Base-by-base conservation (phyloP, 2,329 filamentous ascomycete species). In the Fusarium odoratissimum region DNA sequence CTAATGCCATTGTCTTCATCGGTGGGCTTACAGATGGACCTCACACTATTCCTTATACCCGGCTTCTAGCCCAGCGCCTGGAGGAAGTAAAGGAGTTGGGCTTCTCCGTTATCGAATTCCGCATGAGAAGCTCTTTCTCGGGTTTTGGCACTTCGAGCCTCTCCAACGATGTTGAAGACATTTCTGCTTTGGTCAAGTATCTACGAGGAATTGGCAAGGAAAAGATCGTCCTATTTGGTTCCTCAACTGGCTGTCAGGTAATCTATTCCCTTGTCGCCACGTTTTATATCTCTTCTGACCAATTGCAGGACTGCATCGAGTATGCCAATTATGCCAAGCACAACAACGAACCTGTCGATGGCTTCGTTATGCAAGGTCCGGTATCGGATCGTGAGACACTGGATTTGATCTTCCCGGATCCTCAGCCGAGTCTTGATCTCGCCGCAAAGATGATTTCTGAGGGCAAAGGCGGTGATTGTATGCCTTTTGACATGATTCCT, bases 341-440 rank as follows among this genome's bases (percentile, higher is more conserved):
- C 40, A 76, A 77, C 10, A 81, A 82, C 44, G 82, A 88, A 17
- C 87, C 89, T 0, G 83, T 97, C 4, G 90, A 96, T 67, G 95
- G 92, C 40, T 91, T 91, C 54, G 92, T 97, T 48, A 83, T 97
- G 60, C 95, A 97, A 80, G 94, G 92, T 0, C 91, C 93, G 0
- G 91, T 95, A 7, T 93, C 90, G 3, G 94, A 97, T 80, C 87
- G 94, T 35, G 92, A 97, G 79, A 88, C 87, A 0, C 77, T 92
- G 16, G 81, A 81, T 6, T 77, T 83, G 8, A 78, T 87, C 11
- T 82, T 89, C 55, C 76, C 83, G 8, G 82, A 85, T 10, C 82
- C 88, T 67, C 82, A 86, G 21, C 80, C 80, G 55, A 84, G 81
- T 60, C 75, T 91, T 14, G 80, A 83, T 3, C 76, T 85, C 14